phyloP scores from a whole-genome alignment of 805 yeast genomes.

The Torulaspora maleeae region DNA sequence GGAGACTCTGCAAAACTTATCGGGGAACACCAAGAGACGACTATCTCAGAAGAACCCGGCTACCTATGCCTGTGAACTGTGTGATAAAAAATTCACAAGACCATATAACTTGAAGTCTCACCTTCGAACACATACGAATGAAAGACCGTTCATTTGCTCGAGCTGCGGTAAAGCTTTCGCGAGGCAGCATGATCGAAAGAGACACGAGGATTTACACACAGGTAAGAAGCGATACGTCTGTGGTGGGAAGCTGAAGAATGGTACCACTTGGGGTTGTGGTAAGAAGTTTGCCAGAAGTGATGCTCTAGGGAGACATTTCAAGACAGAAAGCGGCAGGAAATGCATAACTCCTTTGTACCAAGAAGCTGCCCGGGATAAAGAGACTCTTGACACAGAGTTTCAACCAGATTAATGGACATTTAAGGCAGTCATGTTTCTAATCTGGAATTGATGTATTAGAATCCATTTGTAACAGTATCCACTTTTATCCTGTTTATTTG shows the following conservation, averaged over 20 bases:
- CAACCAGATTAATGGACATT: neutral
- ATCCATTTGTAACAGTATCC: constrained; percentile 2
- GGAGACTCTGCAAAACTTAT: constrained; percentile 19
- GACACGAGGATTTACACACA: constrained; percentile 71
- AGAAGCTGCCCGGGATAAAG: constrained; percentile 42
- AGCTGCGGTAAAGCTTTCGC: constrained; percentile 81
- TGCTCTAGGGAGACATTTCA: constrained; percentile 72
- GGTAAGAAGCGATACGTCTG: constrained; percentile 75
- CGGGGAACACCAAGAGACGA: constrained; percentile 17
- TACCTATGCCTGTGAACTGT: constrained; percentile 61
- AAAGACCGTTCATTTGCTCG: constrained; percentile 68
- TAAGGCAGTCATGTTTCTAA: neutral
- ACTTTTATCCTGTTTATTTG: neutral
- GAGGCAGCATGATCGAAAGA: constrained; percentile 67
- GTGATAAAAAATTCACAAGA: constrained; percentile 83
- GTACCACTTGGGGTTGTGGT: constrained; percentile 72
- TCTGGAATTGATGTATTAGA: neutral
- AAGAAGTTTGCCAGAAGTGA: constrained; percentile 75
- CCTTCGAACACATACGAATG: constrained; percentile 83
- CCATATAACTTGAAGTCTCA: constrained; percentile 93
- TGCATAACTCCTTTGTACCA: constrained; percentile 66
- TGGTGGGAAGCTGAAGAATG: constrained; percentile 56
- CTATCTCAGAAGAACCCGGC: constrained; percentile 27
- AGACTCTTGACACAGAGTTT: constrained; percentile 6
- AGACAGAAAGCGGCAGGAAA: constrained; percentile 71